A percentile compares a stretch with the other conserved stretches of the same genome.
Conservation (phyloP, 2,329 filamentous ascomycete genomes). For the Aspergillus awamori region DNA sequence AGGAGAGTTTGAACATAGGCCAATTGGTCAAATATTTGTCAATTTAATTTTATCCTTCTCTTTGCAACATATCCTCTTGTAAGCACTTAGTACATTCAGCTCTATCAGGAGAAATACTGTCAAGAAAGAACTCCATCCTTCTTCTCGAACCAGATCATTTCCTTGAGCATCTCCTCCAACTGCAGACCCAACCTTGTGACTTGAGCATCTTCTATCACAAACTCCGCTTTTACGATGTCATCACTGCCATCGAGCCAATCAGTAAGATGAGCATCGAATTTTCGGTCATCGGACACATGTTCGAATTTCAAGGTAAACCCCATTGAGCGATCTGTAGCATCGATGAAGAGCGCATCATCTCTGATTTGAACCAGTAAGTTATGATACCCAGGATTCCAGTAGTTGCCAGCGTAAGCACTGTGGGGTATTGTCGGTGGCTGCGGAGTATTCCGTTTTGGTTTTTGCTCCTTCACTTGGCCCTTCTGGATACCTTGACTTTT, state of each 20-base stretch:
- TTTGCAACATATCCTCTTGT: no score
- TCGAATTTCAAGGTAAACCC: conserved; percentile 36
- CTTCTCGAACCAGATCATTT: conserved; percentile 46
- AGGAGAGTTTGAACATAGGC: no score
- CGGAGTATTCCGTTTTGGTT: neutral
- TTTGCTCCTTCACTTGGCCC: neutral
- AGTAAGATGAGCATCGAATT: conserved; percentile 30
- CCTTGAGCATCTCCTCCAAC: conserved; percentile 24
- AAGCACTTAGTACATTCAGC: no score
- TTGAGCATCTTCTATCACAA: conserved; percentile 22
- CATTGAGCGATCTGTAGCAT: conserved; percentile 37
- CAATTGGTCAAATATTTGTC: no score
- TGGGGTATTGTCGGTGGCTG: conserved; percentile 22
- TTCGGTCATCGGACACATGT: conserved; percentile 30
- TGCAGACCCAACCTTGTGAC: conserved; percentile 25
- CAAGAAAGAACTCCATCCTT: no score
- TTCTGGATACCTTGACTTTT: neutral
- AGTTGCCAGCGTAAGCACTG: conserved; percentile 26
- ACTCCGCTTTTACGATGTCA: conserved; percentile 21
- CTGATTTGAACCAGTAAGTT: conserved; percentile 27
- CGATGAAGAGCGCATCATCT: conserved; percentile 33
- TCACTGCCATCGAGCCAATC: conserved; percentile 18
- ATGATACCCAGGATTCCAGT: conserved; percentile 32
- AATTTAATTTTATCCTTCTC: no score
- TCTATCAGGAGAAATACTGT: no score